These are phyloP conservation scores for Trichoderma cornu-damae DNA, from an alignment of 2,329 filamentous ascomycete species.

Conservation along the genomic window DNA sequence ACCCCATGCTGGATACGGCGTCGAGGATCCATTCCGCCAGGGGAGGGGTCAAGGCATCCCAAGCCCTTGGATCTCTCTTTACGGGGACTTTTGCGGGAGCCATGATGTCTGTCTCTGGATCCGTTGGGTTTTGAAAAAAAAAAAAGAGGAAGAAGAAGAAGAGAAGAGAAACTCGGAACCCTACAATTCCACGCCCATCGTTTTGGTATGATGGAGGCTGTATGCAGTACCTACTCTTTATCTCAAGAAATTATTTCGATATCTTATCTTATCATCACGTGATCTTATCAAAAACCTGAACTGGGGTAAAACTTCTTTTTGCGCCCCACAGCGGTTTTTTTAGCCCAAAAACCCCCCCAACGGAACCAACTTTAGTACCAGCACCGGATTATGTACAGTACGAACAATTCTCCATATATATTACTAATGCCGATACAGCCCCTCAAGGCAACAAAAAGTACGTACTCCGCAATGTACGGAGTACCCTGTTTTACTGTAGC, in stretches of 20 bases:
- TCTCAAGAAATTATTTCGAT: constrained; percentile 17
- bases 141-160: no score
- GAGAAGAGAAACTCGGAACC: not conserved
- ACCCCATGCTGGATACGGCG: constrained; percentile 78
- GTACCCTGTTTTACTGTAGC: no score
- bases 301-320: not conserved
- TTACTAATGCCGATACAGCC: no score
- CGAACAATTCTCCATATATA: no score
- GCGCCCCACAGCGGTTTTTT: not conserved
- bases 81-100: constrained; percentile 30
- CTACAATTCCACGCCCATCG: not conserved
- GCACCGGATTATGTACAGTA: no score
- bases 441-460: no score
- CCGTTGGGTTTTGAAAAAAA: no score
- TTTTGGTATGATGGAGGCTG: not conserved
- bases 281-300: no score
- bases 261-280: constrained; percentile 34
- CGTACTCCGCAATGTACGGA: no score
- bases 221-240: no score
- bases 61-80: constrained; percentile 47
- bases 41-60: constrained; percentile 37
- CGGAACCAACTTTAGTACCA: no score
- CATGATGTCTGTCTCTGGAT: constrained; percentile 26
- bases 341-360: no score
- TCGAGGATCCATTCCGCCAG: constrained; percentile 71